Evolutionary conservation across 2,329 filamentous ascomycete genomes (phyloP), one percentile per base, ranked within the genome.

Genomic region (Colletotrichum echinochloae): DNA sequence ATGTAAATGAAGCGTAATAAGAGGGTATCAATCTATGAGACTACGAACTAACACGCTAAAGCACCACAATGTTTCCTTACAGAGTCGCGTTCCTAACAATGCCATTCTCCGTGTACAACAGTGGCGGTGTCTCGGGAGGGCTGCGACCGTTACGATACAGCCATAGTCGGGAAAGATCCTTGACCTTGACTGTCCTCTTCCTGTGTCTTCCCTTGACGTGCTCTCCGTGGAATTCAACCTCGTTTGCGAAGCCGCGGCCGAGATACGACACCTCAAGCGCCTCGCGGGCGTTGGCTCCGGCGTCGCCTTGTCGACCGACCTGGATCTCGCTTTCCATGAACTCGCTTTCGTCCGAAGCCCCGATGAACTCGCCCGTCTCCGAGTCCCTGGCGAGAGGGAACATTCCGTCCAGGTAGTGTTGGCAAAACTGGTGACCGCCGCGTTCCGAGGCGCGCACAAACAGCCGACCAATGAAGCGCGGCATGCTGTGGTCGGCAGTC

Each of bases 321-420:
- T 85, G 81, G 23, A 90, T 81, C 11, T 84, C 79, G 74, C 87
- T 88, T 65, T 90, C 84, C 88, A 91, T 91, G 73, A 91, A 91
- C 48, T 84, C 83, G 73, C 87, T 90, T 12, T 83, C 78, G 4
- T 87, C 83, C 37, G 82, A 81, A 20, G 83, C 82, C 2, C 84
- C 83, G 0, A 77, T 71, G 46, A 86, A 81, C 7, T 79, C 75
- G 2, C 83, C 83, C 2, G 81, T 83, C 2, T 79, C 75, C 0
- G 79, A 66, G 51, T 89, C 83, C 5, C 75, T 77, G 37, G 80
- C 80, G 0, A 89, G 79, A 0, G 87, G 87, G 69, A 90, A 90
- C 88, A 90, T 90, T 70, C 84, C 86, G 72, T 89, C 86, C 0
- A 90, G 82, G 60, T 90, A 90, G 74, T 90, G 88, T 77, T 90